phyloP scores from a whole-genome alignment of 805 yeast species.

The Kuraishia capsulata region DNA sequence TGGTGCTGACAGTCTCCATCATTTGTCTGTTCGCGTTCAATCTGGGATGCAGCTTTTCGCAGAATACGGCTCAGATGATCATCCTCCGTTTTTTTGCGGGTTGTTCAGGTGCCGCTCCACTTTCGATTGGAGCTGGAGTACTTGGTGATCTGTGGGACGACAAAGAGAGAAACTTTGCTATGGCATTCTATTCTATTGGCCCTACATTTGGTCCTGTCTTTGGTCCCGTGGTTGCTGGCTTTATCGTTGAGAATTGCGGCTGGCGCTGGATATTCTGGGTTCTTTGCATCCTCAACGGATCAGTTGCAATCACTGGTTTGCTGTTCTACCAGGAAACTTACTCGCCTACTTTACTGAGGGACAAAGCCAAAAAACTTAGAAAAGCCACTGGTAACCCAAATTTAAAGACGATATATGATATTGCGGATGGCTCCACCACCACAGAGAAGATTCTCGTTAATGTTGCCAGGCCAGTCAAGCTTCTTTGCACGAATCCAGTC shows the following conservation, averaged over 20 bases:
- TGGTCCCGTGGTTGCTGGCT: constrained; percentile 52
- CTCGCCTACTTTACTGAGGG: constrained; percentile 39
- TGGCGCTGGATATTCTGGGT: constrained; percentile 66
- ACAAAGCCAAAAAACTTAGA: constrained; percentile 37
- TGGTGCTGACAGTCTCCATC: constrained; percentile 43
- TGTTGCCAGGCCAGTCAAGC: constrained; percentile 43
- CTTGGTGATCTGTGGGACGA: constrained; percentile 52
- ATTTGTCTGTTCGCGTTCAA: constrained; percentile 39
- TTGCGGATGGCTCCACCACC: constrained; percentile 38
- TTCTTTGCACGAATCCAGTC: constrained; percentile 52
- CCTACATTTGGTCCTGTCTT: constrained; percentile 52
- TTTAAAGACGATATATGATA: constrained; percentile 53
- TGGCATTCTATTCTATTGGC: constrained; percentile 58
- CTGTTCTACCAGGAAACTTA: constrained; percentile 48
- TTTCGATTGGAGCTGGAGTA: constrained; percentile 63
- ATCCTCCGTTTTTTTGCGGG: constrained; percentile 59
- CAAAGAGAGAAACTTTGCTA: constrained; percentile 40
- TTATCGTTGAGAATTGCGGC: constrained; percentile 34
- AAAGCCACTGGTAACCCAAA: constrained; percentile 45
- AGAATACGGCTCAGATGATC: constrained; percentile 44
- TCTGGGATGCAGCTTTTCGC: constrained; percentile 54
- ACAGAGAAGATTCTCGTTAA: constrained; percentile 28
- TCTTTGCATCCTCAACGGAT: constrained; percentile 45
- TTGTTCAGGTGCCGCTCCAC: constrained; percentile 56
- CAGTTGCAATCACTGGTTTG: constrained; percentile 31